Evolutionary conservation across 257 asterid genomes (phyloP), one percentile per base, ranked within the genome.

Genomic region (Gynochthodes officinalis): DNA sequence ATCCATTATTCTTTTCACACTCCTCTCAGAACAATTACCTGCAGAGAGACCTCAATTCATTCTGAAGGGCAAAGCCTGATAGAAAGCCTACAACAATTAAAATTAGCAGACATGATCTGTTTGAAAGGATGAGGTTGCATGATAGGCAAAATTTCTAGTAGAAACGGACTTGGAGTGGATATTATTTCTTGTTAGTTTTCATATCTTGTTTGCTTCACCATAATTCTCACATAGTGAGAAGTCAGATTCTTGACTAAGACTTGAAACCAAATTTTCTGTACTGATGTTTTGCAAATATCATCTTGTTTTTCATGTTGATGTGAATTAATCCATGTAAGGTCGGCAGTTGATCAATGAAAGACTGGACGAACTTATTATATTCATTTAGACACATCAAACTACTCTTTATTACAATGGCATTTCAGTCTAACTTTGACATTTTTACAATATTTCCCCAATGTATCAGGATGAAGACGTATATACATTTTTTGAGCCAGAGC

Each of bases 401-500:
- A 14, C 25, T 11, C 52, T 46, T 46, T 50, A 19, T 50, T 25
- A 35, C 68, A 30, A 0, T 30, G 14, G 25, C 23, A 35, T 32
- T 28, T 32, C 14, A 18, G 3, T 46, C 18, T 32, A 16, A 8
- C 6, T 12, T 25, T 12, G 11, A 32, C 64, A 69, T 46, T 15
- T 35, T 33, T n/a, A 40, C 46, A 23, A 58, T 11, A 55, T 71
- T 18, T 40, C 21, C 37, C 13, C 8, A 35, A 70, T 67, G 62
- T 44, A 55, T 73, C 82, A 93, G 97, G 98, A 93, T 70, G 98
- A 93, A 77, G 97, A 90, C 82, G 80, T 90, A 3, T 93, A 90
- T 65, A 82, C 90, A 1, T 93, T 90, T 73, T 93, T 93, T 18
- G 98, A 93, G 86, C 98, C 97, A 42, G 95, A 93, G 82, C 93